Evolutionary conservation across 2,329 filamentous ascomycete genomes (phyloP), one percentile per base, ranked within the genome.

Genomic region (Xylariales sp.): DNA sequence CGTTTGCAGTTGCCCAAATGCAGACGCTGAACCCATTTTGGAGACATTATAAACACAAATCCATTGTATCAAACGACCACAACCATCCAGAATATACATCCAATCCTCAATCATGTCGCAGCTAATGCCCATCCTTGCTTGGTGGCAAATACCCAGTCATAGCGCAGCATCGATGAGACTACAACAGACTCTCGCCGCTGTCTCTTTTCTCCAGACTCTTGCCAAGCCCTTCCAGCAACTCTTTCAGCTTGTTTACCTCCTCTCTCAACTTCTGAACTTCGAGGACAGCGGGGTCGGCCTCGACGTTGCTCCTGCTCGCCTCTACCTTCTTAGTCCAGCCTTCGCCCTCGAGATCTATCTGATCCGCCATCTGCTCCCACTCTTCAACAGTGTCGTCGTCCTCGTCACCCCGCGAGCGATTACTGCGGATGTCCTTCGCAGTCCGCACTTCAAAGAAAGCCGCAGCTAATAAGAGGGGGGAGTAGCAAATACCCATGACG

Each of bases 341-440:
- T 46, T 91, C 86, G 1, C 77, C 71, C 55, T 95, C 87, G 55
- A 94, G 86, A 57, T 95, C 85, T 15, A 91, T 59, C 39, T 86
- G 76, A 5, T 70, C 70, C 7, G 72, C 65, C 57, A 91, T 70
- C 60, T 95, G 85, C 66, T 98, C 93, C 93, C 93, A 98, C 60
- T 96, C 91, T 57, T 97, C 86, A 7, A 85, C 67, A 1, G 80
- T 80, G 51, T 96, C 89, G 52, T 98, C 93, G 51, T 98, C 93
- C 3, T 84, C 84, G 51, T 96, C 90, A 28, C 90, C 88, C 12
- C 86, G 70, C 12, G 75, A 76, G 1, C 93, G 75, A 60, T 97
- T 97, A 42, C 70, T 72, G 18, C 73, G 74, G 31, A 96, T 88
- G 3, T 70, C 70, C 25, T 71, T 69, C 1, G 88, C 88, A 5